These are phyloP conservation scores for Aspergillus ruber DNA, from an alignment of 2,329 filamentous ascomycete genomes.

Conservation along the genomic window DNA sequence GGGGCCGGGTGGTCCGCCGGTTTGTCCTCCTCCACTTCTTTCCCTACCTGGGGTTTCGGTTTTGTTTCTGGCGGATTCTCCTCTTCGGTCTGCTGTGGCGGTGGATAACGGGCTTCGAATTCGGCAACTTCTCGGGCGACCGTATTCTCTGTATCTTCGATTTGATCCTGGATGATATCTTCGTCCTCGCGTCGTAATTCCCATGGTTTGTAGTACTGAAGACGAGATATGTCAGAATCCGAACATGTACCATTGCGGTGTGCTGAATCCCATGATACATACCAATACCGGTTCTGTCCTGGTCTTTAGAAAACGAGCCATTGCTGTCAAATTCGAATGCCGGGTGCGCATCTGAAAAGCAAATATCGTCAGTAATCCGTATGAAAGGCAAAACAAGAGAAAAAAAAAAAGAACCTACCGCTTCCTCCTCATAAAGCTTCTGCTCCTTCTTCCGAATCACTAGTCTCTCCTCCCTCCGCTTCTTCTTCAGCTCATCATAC, in stretches of 20 bases:
- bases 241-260: background rate
- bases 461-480: constrained; percentile 58
- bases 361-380: constrained; percentile 17
- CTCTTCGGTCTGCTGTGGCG: constrained; percentile 14
- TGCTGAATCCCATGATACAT: constrained; percentile 33
- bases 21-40: constrained; percentile 12
- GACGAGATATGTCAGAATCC: constrained; percentile 1
- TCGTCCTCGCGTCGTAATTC: constrained; percentile 64
- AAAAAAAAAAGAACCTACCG: constrained; percentile 54
- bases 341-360: constrained; percentile 61
- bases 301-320: constrained; percentile 69
- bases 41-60: constrained; percentile 15
- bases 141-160: constrained; percentile 56
- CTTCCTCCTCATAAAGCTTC: constrained; percentile 66
- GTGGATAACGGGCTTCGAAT: constrained; percentile 48
- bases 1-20: constrained; percentile 15
- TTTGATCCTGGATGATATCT: constrained; percentile 62
- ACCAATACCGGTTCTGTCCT: constrained; percentile 67
- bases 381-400: background rate
- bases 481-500: constrained; percentile 60
- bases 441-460: constrained; percentile 62
- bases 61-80: background rate
- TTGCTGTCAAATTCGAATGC: constrained; percentile 65
- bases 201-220: constrained; percentile 81
- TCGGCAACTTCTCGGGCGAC: constrained; percentile 61